phyloP scores from a whole-genome alignment of 2,329 filamentous ascomycete species.

The Alternaria alternata region DNA sequence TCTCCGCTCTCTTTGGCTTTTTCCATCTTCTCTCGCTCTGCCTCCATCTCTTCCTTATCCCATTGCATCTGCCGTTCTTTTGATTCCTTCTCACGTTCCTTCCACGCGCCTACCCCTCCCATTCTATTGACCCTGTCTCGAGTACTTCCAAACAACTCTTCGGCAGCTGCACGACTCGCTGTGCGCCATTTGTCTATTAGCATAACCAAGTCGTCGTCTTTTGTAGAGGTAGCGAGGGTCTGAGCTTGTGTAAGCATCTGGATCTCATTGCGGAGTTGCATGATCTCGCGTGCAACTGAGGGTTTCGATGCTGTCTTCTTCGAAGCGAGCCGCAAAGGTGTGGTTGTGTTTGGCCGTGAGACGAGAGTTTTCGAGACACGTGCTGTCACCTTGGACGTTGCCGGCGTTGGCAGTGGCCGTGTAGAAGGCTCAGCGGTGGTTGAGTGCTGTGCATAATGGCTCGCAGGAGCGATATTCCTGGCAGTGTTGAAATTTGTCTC shows the following conservation, averaged over 20 bases:
- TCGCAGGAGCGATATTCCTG: background rate
- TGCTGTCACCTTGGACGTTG: constrained; percentile 8
- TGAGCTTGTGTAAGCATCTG: constrained; percentile 54
- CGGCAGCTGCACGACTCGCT: constrained; percentile 69
- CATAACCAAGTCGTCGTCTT: constrained; percentile 64
- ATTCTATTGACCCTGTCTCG: constrained; percentile 68
- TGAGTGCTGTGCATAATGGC: background rate
- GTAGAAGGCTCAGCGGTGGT: background rate
- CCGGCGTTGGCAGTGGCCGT: constrained; percentile 6
- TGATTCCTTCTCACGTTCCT: constrained; percentile 46
- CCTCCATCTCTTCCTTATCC: constrained; percentile 47
- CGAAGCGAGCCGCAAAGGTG: constrained; percentile 16
- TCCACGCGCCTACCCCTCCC: constrained; percentile 69
- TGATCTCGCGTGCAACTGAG: constrained; percentile 41
- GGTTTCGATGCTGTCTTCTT: constrained; percentile 33
- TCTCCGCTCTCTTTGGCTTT: constrained; percentile 48
- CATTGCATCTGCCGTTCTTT: constrained; percentile 47
- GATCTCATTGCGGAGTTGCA: constrained; percentile 50
- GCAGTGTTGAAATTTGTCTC: background rate
- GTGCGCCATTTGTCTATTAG: constrained; percentile 68
- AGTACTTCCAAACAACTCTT: constrained; percentile 70
- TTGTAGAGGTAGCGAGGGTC: constrained; percentile 43
- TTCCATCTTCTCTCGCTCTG: constrained; percentile 55
- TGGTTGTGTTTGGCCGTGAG: constrained; percentile 19
- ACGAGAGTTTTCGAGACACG: constrained; percentile 23